Percentiles rank a stretch among this genome's conserved stretches.
These are phyloP conservation scores for Hsuehochloa calcarea DNA, from an alignment of 176 grass and related monocot genomes.

Conservation along the genomic window DNA sequence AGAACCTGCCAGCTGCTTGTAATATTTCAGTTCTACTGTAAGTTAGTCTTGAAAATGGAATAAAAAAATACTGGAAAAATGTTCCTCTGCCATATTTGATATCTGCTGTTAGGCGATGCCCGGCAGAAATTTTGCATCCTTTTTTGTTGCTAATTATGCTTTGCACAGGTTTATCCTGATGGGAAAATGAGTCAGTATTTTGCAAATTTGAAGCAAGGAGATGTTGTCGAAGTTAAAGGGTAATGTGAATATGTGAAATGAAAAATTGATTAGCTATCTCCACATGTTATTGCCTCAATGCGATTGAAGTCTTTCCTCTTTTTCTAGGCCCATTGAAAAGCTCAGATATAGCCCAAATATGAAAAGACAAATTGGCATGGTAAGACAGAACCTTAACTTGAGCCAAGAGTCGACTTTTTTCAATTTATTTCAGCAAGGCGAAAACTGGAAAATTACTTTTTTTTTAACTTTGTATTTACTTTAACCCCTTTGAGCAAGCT, in stretches of 20 bases:
- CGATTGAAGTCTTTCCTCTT: constrained; percentile 32
- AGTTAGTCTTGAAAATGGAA: constrained; percentile 2
- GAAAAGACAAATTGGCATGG: constrained; percentile 99
- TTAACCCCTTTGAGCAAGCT: neutral
- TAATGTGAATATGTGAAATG: constrained; percentile 26
- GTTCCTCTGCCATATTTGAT: neutral
- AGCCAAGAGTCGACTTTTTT: neutral
- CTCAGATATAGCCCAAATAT: constrained; percentile 96
- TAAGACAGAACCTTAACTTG: constrained; percentile 36
- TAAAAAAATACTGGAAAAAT: neutral
- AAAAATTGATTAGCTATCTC: neutral
- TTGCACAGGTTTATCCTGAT: constrained; percentile 83
- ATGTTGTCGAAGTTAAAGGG: constrained; percentile 97
- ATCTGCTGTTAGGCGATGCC: neutral
- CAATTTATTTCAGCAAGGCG: neutral
- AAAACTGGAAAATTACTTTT: neutral
- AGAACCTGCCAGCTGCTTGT: neutral
- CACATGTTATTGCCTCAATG: neutral
- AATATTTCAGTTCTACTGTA: neutral
- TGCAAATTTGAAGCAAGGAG: constrained; percentile 82
- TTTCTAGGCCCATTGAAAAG: constrained; percentile 90
- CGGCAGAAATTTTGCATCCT: neutral
- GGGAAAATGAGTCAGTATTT: constrained; percentile 98
- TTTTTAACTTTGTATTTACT: neutral
- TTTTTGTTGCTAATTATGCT: constrained; percentile 15